A percentile compares a stretch with the other conserved stretches of the same genome.
phyloP scores from a whole-genome alignment of 2,329 filamentous ascomycete genomes.

The Ophiosphaerella herpotricha region DNA sequence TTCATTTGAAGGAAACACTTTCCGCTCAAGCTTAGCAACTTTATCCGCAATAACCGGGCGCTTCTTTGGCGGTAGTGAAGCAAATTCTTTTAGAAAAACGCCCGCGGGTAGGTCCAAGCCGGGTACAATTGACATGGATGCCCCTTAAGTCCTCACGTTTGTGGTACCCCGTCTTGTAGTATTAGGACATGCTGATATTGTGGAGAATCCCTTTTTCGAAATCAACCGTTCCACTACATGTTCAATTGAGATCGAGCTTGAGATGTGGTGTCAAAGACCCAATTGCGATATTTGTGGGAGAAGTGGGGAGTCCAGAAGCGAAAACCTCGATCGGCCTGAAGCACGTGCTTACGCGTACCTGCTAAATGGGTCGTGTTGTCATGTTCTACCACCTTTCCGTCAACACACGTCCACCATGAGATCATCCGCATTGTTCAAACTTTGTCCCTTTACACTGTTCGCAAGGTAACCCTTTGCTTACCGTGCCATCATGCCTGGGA shows the following conservation, averaged over 20 bases:
- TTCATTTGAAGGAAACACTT: slow-evolving; percentile 57
- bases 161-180: not conserved
- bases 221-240: too few species aligned
- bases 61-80: slow-evolving; percentile 22
- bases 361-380: too few species aligned
- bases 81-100: slow-evolving; percentile 17
- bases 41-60: slow-evolving; percentile 22
- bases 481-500: slow-evolving; percentile 32
- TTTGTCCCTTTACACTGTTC: not conserved
- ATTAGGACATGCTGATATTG: too few species aligned
- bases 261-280: too few species aligned
- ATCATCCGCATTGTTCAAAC: not conserved
- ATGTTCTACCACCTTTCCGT: too few species aligned
- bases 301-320: too few species aligned
- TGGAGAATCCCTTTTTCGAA: too few species aligned
- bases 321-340: too few species aligned
- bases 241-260: too few species aligned
- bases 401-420: not conserved
- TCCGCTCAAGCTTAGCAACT: slow-evolving; percentile 51
- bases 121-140: slow-evolving; percentile 7
- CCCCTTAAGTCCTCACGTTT: not conserved
- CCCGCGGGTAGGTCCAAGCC: slow-evolving; percentile 4
- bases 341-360: too few species aligned
- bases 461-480: not conserved
- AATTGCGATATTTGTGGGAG: too few species aligned